Conservation (phyloP, 2,329 filamentous ascomycete genomes). For the Diaporthe sp. region DNA sequence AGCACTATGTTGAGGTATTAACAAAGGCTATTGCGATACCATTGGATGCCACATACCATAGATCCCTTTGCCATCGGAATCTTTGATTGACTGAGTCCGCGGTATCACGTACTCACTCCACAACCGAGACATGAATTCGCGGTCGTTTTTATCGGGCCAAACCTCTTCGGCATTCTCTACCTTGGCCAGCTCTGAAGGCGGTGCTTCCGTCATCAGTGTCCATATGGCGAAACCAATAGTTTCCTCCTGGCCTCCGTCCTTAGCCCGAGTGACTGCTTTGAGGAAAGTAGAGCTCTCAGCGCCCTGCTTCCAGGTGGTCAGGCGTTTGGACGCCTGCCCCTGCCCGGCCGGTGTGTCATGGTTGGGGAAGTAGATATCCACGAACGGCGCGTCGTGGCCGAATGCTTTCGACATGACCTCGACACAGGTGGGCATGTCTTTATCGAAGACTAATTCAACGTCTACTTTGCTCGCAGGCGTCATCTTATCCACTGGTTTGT, state of each 20-base stretch:
- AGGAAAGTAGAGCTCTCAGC: neutral
- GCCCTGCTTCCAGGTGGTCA: neutral
- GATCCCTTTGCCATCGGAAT: neutral
- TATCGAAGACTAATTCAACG: neutral
- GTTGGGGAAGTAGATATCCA: conserved; percentile 1
- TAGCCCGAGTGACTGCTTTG: neutral
- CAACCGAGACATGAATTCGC: neutral
- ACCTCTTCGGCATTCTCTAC: neutral
- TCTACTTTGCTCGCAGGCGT: neutral
- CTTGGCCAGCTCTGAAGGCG: neutral
- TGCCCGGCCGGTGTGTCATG: neutral
- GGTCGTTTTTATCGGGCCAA: neutral
- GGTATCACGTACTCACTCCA: conserved; percentile 5
- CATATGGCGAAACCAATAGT: neutral
- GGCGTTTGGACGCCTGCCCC: neutral
- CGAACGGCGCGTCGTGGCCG: neutral
- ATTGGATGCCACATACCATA: neutral
- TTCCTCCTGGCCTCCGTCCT: neutral
- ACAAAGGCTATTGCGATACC: neutral
- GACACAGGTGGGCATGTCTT: neutral
- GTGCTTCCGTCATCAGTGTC: neutral
- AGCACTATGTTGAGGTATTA: neutral
- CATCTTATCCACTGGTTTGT: neutral
- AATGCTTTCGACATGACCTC: neutral
- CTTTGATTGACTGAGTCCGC: neutral